Evolutionary conservation across 208 protist genomes (phyloP), one percentile per base, ranked within the genome.

Genomic region (Endotrypanum monterogeii): DNA sequence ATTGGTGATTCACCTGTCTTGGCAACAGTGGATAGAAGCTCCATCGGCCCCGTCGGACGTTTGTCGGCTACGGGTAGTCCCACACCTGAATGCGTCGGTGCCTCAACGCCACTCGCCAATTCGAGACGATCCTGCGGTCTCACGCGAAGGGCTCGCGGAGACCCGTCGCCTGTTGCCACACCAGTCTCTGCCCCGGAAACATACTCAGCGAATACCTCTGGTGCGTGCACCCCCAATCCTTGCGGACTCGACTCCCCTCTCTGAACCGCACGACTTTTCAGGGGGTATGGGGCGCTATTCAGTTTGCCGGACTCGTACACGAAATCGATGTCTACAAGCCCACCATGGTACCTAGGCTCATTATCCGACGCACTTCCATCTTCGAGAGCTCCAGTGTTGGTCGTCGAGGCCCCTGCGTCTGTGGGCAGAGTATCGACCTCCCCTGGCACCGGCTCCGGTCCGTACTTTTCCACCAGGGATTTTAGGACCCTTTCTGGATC

Each of bases 171-270:
- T 48, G 48, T 35, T 46, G 58, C 32, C 2, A 28, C 35, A 8
- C 41, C 11, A 28, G 50, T 32, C 46, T 20, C 51, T 28, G 50
- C 37, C 25, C 57, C 35, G 18, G 61, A 37, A 12, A 58, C 52
- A 1, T 37, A 11, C 23, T 16, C 32, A 51, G 51, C 25, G 32
- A 39, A 37, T 28, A 89, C 88, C 73, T 94, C 92, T 0, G 89
- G 87, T 14, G 89, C 92, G 76, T 94, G 94, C 71, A 90, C 88
- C 67, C 86, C 84, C 35, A 94, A 71, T 14, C 94, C 81, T 72
- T 93, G 79, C 61, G 80, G 79, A 52, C 94, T 86, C 16, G 92
- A 86, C 25, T 83, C 84, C 48, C 94, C 89, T 61, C 94, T 89
- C 7, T 82, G 80, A 11, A 88, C 92, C 14, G 80, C 77, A 74